Evolutionary conservation across 352 stramenopile genomes (phyloP).

Genomic region (Stephanocyclus meneghinianus): DNA sequence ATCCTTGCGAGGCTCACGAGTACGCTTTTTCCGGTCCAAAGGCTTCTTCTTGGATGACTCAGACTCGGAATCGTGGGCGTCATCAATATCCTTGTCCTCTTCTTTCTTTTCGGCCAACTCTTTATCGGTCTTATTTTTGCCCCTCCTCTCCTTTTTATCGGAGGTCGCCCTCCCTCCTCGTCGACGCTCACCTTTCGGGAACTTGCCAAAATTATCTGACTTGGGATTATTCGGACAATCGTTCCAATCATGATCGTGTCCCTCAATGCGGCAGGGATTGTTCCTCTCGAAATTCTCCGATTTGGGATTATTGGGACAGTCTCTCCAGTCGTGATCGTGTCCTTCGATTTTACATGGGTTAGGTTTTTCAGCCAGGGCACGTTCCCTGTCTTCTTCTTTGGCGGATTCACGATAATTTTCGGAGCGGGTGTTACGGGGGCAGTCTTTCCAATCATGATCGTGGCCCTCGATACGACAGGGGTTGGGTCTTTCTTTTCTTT

Average conservation of each 20-base stretch:
- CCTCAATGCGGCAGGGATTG: slow-evolving; percentile 23
- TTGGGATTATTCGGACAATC: slow-evolving; percentile 31
- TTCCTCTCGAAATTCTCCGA: slow-evolving; percentile 25
- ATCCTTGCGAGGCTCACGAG: neutral
- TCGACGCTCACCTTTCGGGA: slow-evolving; percentile 11
- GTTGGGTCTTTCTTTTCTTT: slow-evolving; percentile 8
- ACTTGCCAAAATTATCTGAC: slow-evolving; percentile 23
- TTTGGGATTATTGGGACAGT: slow-evolving; percentile 33
- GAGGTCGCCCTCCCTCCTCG: neutral
- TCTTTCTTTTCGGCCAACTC: neutral
- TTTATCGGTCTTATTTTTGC: neutral
- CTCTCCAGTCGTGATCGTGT: slow-evolving; percentile 35
- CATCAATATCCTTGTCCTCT: slow-evolving; percentile 2
- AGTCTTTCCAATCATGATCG: slow-evolving; percentile 34
- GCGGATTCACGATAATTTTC: slow-evolving; percentile 1
- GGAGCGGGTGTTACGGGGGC: slow-evolving; percentile 23
- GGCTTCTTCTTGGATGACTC: slow-evolving; percentile 7
- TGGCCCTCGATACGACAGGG: slow-evolving; percentile 29
- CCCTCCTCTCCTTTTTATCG: slow-evolving; percentile 5
- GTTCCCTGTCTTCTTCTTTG: slow-evolving; percentile 1
- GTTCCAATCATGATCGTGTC: slow-evolving; percentile 36
- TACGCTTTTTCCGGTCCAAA: neutral
- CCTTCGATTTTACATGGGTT: slow-evolving; percentile 28
- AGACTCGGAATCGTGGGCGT: neutral
- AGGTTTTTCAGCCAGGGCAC: neutral